Evolutionary conservation across 1,284 basidiomycete species (phyloP).

Genomic region (Mycena sp.): DNA sequence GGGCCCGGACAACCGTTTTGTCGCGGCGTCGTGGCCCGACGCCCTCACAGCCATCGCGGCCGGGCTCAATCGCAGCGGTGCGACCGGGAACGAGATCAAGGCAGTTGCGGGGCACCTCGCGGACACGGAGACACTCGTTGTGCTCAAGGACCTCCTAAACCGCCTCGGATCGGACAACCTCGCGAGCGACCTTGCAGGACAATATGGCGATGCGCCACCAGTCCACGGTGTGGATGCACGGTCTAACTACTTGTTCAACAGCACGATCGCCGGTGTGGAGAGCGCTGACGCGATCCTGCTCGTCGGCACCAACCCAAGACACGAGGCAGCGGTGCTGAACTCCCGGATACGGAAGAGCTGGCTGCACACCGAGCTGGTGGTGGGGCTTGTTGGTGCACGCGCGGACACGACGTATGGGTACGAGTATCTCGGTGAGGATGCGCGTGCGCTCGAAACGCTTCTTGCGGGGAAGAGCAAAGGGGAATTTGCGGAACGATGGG

Average conservation of each 20-base stretch:
- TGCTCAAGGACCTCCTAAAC: constrained; percentile 95
- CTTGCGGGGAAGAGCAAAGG: constrained; percentile 82
- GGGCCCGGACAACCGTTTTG: constrained; percentile 88
- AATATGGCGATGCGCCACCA: constrained; percentile 67
- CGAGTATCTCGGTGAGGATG: constrained; percentile 87
- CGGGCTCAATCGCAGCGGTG: constrained; percentile 84
- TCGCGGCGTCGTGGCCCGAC: constrained; percentile 93
- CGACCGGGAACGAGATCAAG: constrained; percentile 95
- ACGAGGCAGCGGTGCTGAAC: constrained; percentile 98
- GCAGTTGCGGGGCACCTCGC: constrained; percentile 93
- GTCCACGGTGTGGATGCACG: constrained; percentile 91
- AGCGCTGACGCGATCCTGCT: constrained; percentile 94
- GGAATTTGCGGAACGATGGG: constrained; percentile 88
- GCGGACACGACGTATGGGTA: constrained; percentile 95
- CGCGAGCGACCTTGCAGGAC: constrained; percentile 76
- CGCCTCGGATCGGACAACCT: constrained; percentile 96
- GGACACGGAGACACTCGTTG: constrained; percentile 94
- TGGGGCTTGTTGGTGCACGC: constrained; percentile 92
- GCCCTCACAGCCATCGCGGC: constrained; percentile 84
- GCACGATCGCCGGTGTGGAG: constrained; percentile 92
- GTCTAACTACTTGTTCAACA: constrained; percentile 97
- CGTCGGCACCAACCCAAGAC: constrained; percentile 96
- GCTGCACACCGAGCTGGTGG: constrained; percentile 86
- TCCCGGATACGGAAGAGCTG: constrained; percentile 96
- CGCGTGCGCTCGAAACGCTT: constrained; percentile 84